Evolutionary conservation across 2,329 filamentous ascomycete species (phyloP), one percentile per base, ranked within the genome.

Genomic region (Sarocladium kiliense): DNA sequence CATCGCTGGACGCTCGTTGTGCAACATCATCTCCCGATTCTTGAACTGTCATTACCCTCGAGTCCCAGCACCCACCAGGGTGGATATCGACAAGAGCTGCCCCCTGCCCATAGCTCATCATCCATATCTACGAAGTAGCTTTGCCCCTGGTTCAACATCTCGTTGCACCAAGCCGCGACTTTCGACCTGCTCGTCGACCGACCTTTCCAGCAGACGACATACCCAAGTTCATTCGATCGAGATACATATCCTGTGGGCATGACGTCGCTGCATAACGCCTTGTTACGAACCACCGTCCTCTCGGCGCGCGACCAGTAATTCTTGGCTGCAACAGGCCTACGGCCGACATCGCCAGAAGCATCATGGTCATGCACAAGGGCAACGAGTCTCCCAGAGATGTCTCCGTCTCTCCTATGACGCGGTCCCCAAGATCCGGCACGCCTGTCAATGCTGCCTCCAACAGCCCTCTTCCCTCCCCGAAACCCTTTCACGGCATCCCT

Each of bases 351-450:
- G 26, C 47, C 27, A 51, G 27, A 27, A 51, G 47, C 47, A 51
- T 51, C 47, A 51, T 51, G 47, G 47, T 51, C 27, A 51, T 23
- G 47, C 16, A 21, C 23, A 26, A 32, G 18, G 57, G 56, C 39
- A 25, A 34, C 36, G 55, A 51, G 49, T 51, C 47, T 36, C 57
- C 42, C 14, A 23, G 59, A 55, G 62, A 65, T 56, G 61, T 61
- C 6, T 64, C 63, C 11, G 55, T 64, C 49, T 66, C 63, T 39
- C 62, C 64, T 44, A 58, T 62, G 58, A 60, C 61, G n/a, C 58
- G 51, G 30, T 57, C 51, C 23, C 56, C 55, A 25, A 53, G 55
- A 47, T 53, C 51, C 21, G 19, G 18, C 36, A 54, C 53, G 23
- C 55, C 57, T 16, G 41, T 58, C 6, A 53, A 56, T 25, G 54